A percentile compares a stretch with the other conserved stretches of the same genome.
These are phyloP conservation scores for Blastocystis sp. DNA, from an alignment of 352 stramenopile species.

Conservation along the genomic window DNA sequence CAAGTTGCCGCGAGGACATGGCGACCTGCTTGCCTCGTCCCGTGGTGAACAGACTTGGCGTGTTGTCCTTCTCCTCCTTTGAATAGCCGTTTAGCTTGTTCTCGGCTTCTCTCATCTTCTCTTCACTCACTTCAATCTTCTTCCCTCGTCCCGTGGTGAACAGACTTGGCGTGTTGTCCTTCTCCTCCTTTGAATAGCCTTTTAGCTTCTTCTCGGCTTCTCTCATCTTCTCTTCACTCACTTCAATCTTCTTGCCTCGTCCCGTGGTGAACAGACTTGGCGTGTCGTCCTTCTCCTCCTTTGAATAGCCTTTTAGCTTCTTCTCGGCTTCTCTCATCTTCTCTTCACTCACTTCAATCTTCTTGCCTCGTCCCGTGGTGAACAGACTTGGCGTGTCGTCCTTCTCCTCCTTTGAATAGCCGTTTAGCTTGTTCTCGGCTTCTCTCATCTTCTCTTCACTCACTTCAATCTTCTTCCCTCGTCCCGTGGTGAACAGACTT, in stretches of 20 bases:
- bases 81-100: background rate
- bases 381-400: background rate
- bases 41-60: background rate
- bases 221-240: background rate
- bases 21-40: background rate
- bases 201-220: background rate
- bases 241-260: background rate
- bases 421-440: background rate
- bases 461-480: background rate
- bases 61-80: background rate
- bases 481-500: background rate
- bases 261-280: background rate
- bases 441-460: background rate
- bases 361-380: background rate
- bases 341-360: background rate
- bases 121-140: background rate
- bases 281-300: background rate
- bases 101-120: background rate
- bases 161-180: background rate
- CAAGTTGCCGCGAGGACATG: background rate
- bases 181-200: background rate
- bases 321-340: background rate
- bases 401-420: background rate
- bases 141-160: background rate
- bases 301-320: background rate